These are phyloP conservation scores for Colletotrichum somersetense DNA, from an alignment of 2,329 filamentous ascomycete species.

Conservation along the genomic window DNA sequence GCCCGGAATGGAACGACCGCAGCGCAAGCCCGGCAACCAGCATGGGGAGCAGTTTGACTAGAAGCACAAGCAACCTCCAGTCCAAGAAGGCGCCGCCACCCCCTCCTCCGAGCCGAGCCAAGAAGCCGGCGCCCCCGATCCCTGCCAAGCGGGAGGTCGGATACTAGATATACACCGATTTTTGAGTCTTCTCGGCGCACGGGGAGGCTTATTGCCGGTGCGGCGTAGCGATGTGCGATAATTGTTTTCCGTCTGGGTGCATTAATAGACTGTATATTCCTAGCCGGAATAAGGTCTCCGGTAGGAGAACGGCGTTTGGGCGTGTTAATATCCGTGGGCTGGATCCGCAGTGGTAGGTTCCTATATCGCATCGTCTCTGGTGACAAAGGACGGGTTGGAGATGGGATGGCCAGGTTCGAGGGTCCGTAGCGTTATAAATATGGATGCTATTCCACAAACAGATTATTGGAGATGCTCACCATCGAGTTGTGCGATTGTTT, in stretches of 20 bases:
- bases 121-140: slow-evolving; percentile 67
- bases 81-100: slow-evolving; percentile 59
- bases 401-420: slow-evolving; percentile 6
- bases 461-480: not conserved
- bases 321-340: slow-evolving; percentile 41
- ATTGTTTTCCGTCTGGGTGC: slow-evolving; percentile 18
- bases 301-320: slow-evolving; percentile 41
- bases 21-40: slow-evolving; percentile 69
- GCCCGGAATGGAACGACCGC: slow-evolving; percentile 64
- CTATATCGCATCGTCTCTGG: slow-evolving; percentile 26
- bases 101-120: slow-evolving; percentile 60
- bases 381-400: slow-evolving; percentile 21
- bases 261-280: slow-evolving; percentile 40
- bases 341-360: slow-evolving; percentile 32
- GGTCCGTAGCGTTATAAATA: slow-evolving; percentile 17
- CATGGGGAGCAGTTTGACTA: slow-evolving; percentile 66
- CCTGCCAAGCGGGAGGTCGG: slow-evolving; percentile 49
- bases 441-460: slow-evolving; percentile 9
- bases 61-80: slow-evolving; percentile 53
- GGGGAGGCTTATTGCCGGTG: not conserved
- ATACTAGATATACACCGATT: slow-evolving; percentile 44
- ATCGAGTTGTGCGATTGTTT: not conserved
- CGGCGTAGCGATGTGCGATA: slow-evolving; percentile 9
- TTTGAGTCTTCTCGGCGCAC: not conserved
- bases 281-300: slow-evolving; percentile 18